Base-by-base conservation (phyloP, 2,329 filamentous ascomycete species). In the Epichloe aotearoae region DNA sequence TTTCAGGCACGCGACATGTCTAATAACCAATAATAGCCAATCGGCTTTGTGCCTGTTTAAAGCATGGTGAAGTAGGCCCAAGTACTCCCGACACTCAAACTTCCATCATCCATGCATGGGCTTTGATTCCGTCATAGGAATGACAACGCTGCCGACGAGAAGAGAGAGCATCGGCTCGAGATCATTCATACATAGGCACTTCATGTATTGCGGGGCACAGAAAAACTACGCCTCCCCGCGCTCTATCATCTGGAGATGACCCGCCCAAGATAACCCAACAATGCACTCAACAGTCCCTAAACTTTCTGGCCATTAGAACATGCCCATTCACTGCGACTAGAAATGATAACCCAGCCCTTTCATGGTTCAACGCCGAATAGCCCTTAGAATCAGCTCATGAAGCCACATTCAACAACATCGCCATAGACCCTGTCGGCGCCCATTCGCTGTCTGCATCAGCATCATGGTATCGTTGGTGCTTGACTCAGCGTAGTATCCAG, bases 401-500 rank as follows among this genome's bases (percentile, higher is more conserved):
- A 50, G 52, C 50, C 55, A 55, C 30, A 51, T 50, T 49, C 42
- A 45, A 46, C 37, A 33, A 38, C 51, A 50, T 51, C 46, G 48
- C 54, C 38, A 46, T 51, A 44, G 41, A 23, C 47, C 52, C 26
- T 12, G 23, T 12, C 50, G 40, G 44, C 1, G 15, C 19, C 44
- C 47, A 3, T 45, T 42, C 33, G 26, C 23, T 12, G 12, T 36
- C n/a, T 23, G 49, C 50, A 26, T 19, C 41, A 41, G 52, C 39
- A 43, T 58, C 57, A 66, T 47, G 62, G 57, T 43, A 60, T 55
- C 23, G 62, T 57, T 33, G 64, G 60, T 40, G 60, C 57, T 54
- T 68, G 64, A 47, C 58, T 63, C 50, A 69, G 54, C 8, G 66
- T 67, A 53, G 74, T 76, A 62, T 83, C 79, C 53, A 84, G 65